Percentiles rank a stretch among this genome's conserved stretches.
phyloP scores from a whole-genome alignment of 306 rosid genomes.

The Begonia loranthoides region DNA sequence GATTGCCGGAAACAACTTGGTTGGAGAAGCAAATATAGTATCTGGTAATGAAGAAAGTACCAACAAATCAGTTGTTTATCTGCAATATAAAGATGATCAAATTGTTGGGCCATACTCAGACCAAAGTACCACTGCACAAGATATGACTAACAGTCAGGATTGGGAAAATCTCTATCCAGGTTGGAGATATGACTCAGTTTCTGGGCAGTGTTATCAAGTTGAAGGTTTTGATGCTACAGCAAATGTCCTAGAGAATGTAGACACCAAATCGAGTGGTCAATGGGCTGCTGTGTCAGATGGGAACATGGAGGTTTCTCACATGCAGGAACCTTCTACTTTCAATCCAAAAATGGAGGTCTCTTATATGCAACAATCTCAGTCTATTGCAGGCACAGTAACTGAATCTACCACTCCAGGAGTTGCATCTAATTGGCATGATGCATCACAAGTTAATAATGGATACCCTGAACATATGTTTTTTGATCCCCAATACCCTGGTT shows the following conservation, averaged over 20 bases:
- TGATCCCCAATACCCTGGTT: constrained; percentile 72
- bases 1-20: constrained; percentile 11
- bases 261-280: constrained; percentile 19
- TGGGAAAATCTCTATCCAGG: constrained; percentile 85
- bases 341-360: constrained; percentile 23
- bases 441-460: constrained; percentile 42
- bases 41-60: constrained; percentile 17
- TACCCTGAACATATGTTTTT: constrained; percentile 70
- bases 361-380: constrained; percentile 42
- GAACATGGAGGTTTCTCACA: constrained; percentile 28
- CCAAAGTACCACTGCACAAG: constrained; percentile 28
- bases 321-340: constrained; percentile 28
- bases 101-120: constrained; percentile 25
- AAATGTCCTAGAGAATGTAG: constrained; percentile 19
- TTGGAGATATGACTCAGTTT: constrained; percentile 50
- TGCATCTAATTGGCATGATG: constrained; percentile 36
- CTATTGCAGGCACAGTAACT: constrained; percentile 35
- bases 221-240: constrained; percentile 22
- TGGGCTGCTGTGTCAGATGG: constrained; percentile 30
- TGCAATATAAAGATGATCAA: constrained; percentile 31
- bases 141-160: constrained; percentile 36
- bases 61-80: constrained; percentile 19
- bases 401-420: constrained; percentile 34
- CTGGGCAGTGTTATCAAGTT: constrained; percentile 72
- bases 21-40: constrained; percentile 11